Conservation (phyloP, 2,329 filamentous ascomycete species). For the Aspergillus fumigatiaffinis region DNA sequence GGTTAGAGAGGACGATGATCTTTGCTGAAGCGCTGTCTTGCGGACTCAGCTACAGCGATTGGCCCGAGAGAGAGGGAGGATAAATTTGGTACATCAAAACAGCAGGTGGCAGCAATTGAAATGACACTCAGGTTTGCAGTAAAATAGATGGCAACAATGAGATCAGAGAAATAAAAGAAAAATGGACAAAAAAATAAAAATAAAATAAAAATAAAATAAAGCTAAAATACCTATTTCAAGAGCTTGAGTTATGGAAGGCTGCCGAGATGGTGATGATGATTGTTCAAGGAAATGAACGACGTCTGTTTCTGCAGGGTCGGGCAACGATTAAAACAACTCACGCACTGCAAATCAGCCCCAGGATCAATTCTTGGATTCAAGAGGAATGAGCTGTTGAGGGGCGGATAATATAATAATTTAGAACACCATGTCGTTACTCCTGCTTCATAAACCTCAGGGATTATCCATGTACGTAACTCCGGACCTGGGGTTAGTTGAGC, state of each 20-base stretch:
- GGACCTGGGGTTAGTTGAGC: too few relatives aligned
- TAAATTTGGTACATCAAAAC: not conserved
- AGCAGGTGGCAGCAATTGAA: not conserved
- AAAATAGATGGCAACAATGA: not conserved
- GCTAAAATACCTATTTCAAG: not conserved
- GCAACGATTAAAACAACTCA: conserved; percentile 8
- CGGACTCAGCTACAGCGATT: conserved; percentile 6
- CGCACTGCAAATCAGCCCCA: not conserved
- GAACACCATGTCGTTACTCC: not conserved
- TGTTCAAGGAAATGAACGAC: not conserved
- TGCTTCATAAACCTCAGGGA: not conserved
- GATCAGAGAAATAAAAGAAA: not conserved
- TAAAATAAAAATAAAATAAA: not conserved
- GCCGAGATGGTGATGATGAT: not conserved
- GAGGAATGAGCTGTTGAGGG: not conserved
- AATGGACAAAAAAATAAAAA: too few relatives aligned
- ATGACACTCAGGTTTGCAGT: not conserved
- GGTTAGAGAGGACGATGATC: conserved; percentile 9
- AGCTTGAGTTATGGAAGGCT: not conserved
- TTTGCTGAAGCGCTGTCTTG: conserved; percentile 8
- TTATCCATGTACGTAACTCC: not conserved
- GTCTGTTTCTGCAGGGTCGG: conserved; percentile 10
- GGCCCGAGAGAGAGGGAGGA: conserved; percentile 1
- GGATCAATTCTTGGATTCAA: not conserved
- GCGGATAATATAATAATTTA: not conserved